phyloP scores from a whole-genome alignment of 2,329 filamentous ascomycete genomes.

The Penicillium brevicompactum region DNA sequence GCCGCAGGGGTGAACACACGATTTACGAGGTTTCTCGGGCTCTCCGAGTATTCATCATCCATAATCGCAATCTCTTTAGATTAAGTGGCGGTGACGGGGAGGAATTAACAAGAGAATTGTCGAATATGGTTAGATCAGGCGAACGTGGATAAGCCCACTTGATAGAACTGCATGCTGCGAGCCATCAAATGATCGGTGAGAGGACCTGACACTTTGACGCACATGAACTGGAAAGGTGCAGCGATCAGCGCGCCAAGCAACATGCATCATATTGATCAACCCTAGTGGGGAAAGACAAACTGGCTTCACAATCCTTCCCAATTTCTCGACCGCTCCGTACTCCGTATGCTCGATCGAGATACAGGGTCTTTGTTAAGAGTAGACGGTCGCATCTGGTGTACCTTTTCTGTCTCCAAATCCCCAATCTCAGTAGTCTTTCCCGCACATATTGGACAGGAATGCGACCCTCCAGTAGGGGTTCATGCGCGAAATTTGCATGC shows the following conservation, averaged over 20 bases:
- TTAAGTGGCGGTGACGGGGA: neutral
- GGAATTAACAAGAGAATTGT: neutral
- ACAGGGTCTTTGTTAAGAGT: neutral
- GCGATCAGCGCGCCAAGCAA: slow-evolving; percentile 19
- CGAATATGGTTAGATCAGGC: neutral
- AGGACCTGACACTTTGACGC: neutral
- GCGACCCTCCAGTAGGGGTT: slow-evolving; percentile 10
- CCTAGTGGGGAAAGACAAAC: slow-evolving; percentile 9
- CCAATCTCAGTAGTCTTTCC: no score
- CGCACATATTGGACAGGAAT: no score
- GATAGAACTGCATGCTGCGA: slow-evolving; percentile 6
- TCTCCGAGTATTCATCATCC: neutral
- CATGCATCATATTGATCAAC: slow-evolving; percentile 29
- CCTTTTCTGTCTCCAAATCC: no score
- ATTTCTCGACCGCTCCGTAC: no score
- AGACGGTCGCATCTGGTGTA: no score
- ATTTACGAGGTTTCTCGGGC: neutral
- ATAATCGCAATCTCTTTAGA: neutral
- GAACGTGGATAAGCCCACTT: slow-evolving; percentile 1
- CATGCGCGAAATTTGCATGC: slow-evolving; percentile 18
- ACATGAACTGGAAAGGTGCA: neutral
- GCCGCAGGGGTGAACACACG: neutral
- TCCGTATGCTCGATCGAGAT: no score
- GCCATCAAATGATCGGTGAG: slow-evolving; percentile 10
- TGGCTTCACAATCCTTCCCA: neutral